Base-by-base conservation (phyloP, 2,329 filamentous ascomycete species). In the Cercospora sp. region DNA sequence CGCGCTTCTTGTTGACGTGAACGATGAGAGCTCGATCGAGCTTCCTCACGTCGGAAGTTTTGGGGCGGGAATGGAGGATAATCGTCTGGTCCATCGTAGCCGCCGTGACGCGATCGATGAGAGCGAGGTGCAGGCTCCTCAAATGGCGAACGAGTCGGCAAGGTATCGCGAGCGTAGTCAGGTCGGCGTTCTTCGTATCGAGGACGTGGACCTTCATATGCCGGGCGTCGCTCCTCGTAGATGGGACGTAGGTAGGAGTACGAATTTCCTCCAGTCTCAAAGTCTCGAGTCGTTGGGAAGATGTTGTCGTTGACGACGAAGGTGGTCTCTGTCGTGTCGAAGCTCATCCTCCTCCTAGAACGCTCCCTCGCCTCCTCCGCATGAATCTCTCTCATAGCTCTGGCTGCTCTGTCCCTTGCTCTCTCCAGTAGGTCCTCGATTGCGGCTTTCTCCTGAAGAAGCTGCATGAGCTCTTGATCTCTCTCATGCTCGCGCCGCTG, bases 181-280 rank as follows among this genome's bases (percentile, higher is more conserved):
- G 60, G 40, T 30, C 43, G 37, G 13, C 60, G 40, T 30, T 62
- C 60, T 34, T 62, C 60, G 60, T 62, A 62, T 5, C 34, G 60
- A 6, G 60, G 40, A 16, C 40, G 60, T 2, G 37, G 37, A 28
- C 24, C 16, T n/a, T 24, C 32, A 28, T 28, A 40, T n/a, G 59
- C 16, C 18, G 59, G 59, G 5, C 30, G n/a, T 28, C 21, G 59
- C 21, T 61, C 59, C 10, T 45, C 59, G 5, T 37, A 37, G 16
- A 32, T 34, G 7, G 28, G 58, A 9, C 18, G 32, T 18, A 26
- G 59, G 24, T 43, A 43, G 3, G 37, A 30, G 21, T 61, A 28
- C 12, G 34, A 18, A 26, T 24, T 51, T 7, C 34, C 16, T 62
- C 40, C 26, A 51, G 49, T 55, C 13, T 30, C 49, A 13, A 26